Conservation (phyloP, 306 rosid species). For the Morella rubra region DNA sequence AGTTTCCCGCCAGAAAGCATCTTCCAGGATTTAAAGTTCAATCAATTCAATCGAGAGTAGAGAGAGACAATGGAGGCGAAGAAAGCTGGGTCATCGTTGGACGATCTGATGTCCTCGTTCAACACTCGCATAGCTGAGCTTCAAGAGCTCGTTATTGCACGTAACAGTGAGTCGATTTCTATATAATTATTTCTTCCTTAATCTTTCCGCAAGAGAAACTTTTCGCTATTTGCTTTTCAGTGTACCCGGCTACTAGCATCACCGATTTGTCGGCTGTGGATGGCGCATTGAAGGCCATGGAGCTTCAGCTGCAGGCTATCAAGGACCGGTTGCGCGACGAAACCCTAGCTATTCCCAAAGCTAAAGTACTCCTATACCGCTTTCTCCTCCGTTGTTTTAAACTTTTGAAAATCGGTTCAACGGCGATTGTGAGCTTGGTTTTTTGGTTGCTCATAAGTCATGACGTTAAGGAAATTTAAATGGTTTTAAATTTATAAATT, state of each 20-base stretch:
- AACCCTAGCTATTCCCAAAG: conserved; percentile 79
- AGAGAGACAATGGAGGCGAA: conserved; percentile 48
- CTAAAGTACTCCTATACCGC: conserved; percentile 45
- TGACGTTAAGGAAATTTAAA: not conserved
- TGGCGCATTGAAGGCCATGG: conserved; percentile 66
- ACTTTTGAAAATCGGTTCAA: not conserved
- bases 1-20: conserved; percentile 3
- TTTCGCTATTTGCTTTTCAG: conserved; percentile 26
- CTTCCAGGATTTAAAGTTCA: not conserved
- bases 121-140: conserved; percentile 73
- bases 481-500: not conserved
- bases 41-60: conserved; percentile 10
- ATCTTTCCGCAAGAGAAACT: not conserved
- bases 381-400: not conserved
- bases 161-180: conserved; percentile 58
- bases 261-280: conserved; percentile 77
- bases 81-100: conserved; percentile 61
- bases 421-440: not conserved
- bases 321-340: conserved; percentile 80
- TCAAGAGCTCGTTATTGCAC: conserved; percentile 81
- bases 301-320: conserved; percentile 83
- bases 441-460: not conserved
- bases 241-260: conserved; percentile 78
- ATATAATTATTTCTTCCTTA: not conserved
- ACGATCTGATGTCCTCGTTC: conserved; percentile 60